Percentiles rank a stretch among this genome's conserved stretches.
Evolutionary conservation across 2,329 filamentous ascomycete genomes (phyloP).

Genomic region (Epichloe sibirici): DNA sequence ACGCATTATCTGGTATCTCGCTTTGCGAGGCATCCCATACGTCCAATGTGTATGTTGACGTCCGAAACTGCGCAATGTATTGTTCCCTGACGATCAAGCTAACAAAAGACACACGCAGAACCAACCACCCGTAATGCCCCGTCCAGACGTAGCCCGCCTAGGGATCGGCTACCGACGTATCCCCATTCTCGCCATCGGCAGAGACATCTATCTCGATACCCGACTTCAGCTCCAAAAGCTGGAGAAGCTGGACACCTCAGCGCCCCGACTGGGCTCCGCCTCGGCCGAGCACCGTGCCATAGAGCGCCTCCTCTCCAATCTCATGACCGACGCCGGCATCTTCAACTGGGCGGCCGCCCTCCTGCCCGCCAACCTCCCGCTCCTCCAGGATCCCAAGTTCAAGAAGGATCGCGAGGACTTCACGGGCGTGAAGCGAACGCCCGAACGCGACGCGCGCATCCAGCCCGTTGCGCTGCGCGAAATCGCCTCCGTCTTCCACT

Average conservation of each 20-base stretch:
- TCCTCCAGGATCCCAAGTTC: conserved; percentile 46
- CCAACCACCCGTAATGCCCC: conserved; percentile 54
- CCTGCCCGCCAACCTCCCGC: conserved; percentile 42
- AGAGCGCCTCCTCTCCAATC: conserved; percentile 42
- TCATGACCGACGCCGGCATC: conserved; percentile 43
- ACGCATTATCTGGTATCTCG: conserved; percentile 54
- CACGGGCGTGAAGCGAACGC: conserved; percentile 15
- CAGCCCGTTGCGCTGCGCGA: conserved; percentile 45
- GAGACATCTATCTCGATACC: conserved; percentile 58
- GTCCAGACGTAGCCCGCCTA: conserved; percentile 49
- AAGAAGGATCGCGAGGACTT: conserved; percentile 40
- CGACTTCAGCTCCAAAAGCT: conserved; percentile 56
- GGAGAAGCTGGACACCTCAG: conserved; percentile 39
- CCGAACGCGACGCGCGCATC: conserved; percentile 13
- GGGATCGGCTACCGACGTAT: conserved; percentile 58
- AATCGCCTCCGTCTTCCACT: conserved; percentile 38
- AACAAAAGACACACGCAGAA: conserved; percentile 26
- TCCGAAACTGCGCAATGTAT: not conserved
- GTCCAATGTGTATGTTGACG: conserved; percentile 45
- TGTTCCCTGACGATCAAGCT: too few species aligned
- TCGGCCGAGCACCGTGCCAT: conserved; percentile 30
- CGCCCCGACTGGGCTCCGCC: conserved; percentile 24
- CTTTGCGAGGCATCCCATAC: conserved; percentile 52
- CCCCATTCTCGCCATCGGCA: conserved; percentile 52
- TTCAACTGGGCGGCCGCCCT: conserved; percentile 41